Conservation (phyloP, 768 basidiomycete genomes). For the Cystofilobasidium bisporidii region DNA sequence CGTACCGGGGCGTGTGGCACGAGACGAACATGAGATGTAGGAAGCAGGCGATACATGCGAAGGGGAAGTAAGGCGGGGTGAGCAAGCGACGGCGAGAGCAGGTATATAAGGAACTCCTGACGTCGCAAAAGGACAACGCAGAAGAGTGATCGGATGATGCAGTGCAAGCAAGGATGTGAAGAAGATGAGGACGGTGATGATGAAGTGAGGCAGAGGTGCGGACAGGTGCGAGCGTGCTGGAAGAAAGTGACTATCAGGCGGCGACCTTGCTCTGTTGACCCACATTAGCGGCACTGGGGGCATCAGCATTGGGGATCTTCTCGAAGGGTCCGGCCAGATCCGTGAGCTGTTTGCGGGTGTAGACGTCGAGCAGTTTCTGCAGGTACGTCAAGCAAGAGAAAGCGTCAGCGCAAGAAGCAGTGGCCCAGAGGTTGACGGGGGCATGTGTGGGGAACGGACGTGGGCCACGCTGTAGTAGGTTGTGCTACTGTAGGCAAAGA, state of each 20-base stretch:
- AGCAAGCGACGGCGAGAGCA: too few relatives aligned
- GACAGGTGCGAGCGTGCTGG: background rate
- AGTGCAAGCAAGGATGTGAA: too few relatives aligned
- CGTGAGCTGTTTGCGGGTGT: background rate
- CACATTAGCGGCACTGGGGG: background rate
- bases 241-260: background rate
- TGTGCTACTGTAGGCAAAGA: conserved; percentile 9
- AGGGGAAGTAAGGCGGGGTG: too few relatives aligned
- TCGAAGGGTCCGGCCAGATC: background rate
- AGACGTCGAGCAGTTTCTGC: background rate
- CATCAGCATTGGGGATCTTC: background rate
- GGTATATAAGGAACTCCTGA: too few relatives aligned
- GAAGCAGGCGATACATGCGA: too few relatives aligned
- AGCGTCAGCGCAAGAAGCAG: background rate
- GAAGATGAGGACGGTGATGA: too few relatives aligned
- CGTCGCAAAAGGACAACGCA: too few relatives aligned
- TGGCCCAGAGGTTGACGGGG: background rate
- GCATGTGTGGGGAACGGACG: background rate
- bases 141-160: too few relatives aligned
- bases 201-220: background rate
- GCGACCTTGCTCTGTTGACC: background rate
- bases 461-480: conserved; percentile 13
- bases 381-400: background rate
- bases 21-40: too few relatives aligned
- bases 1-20: too few relatives aligned